Base-by-base conservation (phyloP, 2,329 filamentous ascomycete genomes). In the Penicillium brasilianum region DNA sequence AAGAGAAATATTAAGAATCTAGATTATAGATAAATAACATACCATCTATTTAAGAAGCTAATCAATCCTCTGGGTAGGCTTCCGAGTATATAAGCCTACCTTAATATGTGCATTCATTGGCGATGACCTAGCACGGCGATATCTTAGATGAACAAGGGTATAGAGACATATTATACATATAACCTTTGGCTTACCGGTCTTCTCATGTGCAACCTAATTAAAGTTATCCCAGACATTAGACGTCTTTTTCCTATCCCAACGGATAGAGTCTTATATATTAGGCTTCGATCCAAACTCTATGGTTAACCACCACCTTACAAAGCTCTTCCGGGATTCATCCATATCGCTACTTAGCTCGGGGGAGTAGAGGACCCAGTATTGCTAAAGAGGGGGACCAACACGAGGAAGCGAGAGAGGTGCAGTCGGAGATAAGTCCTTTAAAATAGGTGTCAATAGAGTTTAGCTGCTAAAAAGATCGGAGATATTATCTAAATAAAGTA, bases 1-100 rank as follows among this genome's bases (percentile, higher is more conserved):
- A 44, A 44, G 41, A 44, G 41, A 44, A 10, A 44, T 44, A 20
- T 44, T 44, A 44, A 44, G 41, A 44, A 10, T 44, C 41, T 44
- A 4, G 41, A 25, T 13, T 4, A 44, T 44, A 44, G 41, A 44
- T 6, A 34, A 34, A 18, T 44, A 44, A 44, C 13, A 44, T 44
- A 44, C 41, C 6, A 44, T 44, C 41, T 44, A 4, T 44, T 44
- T 44, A 11, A 44, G 41, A 13, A 44, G 41, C 41, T 44, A 4
- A 44, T 44, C 6, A 44, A 44, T 25, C 5, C 41, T 44, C 41
- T 44, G 6, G 8, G 41, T 44, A 25, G 11, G 41, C 18, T 44
- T 44, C 41, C 11, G 2, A 44, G 41, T 4, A 44, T 4, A 13
- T 20, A 4, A 3, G 20, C 41, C 41, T 44, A 5, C 41, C 20